A percentile compares a stretch with the other conserved stretches of the same genome.
Evolutionary conservation across 208 protist species (phyloP).

Genomic region (Plasmodiophora brassicae): DNA sequence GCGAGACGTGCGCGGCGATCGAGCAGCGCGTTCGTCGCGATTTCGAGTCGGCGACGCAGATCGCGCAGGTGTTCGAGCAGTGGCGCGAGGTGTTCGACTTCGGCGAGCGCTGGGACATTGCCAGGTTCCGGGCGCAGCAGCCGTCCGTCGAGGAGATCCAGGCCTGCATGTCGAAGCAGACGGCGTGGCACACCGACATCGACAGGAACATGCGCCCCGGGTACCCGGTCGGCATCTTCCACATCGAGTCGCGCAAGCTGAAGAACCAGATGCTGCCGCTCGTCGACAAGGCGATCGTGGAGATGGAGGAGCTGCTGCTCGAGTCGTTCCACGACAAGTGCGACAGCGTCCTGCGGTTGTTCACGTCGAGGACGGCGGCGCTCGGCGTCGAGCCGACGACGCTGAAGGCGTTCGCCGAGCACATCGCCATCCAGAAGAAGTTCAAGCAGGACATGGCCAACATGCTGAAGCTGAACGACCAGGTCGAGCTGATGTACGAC

Average conservation of each 20-base stretch:
- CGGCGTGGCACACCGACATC: conserved; percentile 20
- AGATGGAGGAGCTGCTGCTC: conserved; percentile 43
- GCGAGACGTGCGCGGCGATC: neutral
- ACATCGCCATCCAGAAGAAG: conserved; percentile 16
- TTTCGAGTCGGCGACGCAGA: neutral
- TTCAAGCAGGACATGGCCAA: neutral
- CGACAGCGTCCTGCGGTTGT: neutral
- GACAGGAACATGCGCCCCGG: neutral
- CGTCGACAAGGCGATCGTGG: neutral
- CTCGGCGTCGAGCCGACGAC: conserved; percentile 36
- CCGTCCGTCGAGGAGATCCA: conserved; percentile 15
- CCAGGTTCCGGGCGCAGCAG: neutral
- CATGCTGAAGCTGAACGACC: conserved; percentile 12
- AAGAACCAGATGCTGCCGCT: conserved; percentile 32
- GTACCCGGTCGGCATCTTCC: neutral
- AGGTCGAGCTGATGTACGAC: conserved; percentile 35
- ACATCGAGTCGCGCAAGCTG: conserved; percentile 30
- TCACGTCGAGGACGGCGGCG: neutral
- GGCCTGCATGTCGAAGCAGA: neutral
- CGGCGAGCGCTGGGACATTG: conserved; percentile 36
- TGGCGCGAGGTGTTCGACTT: conserved; percentile 36
- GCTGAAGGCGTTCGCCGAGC: conserved; percentile 43
- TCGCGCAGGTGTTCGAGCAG: conserved; percentile 35
- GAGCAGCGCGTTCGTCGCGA: neutral
- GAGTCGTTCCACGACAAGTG: neutral